A percentile compares a stretch with the other conserved stretches of the same genome.
Conservation (phyloP, 192 early-diverging fungal genomes). For the Funneliformis geosporum region DNA sequence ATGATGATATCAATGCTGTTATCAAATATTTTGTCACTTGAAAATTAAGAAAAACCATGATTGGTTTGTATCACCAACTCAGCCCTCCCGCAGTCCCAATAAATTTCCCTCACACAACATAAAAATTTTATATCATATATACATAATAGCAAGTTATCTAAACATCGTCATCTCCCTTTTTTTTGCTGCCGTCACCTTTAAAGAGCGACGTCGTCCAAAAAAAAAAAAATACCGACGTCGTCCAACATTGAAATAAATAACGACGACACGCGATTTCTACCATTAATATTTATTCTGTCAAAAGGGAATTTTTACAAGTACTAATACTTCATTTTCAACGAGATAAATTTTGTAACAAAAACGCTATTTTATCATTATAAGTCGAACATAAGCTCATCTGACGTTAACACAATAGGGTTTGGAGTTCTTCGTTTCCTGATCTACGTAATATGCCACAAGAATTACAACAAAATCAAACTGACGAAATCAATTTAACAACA, state of each 20-base stretch:
- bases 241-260: slow-evolving; percentile 4
- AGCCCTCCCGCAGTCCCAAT: neutral
- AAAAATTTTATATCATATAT: too few species aligned
- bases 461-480: slow-evolving; percentile 18
- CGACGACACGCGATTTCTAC: slow-evolving; percentile 23
- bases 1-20: too few species aligned
- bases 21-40: too few species aligned
- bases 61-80: neutral
- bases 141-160: neutral
- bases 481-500: neutral
- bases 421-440: too few species aligned
- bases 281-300: neutral
- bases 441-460: slow-evolving; percentile 23
- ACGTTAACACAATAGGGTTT: neutral
- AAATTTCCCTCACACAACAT: neutral
- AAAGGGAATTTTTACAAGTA: neutral
- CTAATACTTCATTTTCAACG: neutral
- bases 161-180: slow-evolving; percentile 4
- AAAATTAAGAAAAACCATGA: neutral
- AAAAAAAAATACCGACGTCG: slow-evolving; percentile 12
- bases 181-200: slow-evolving; percentile 32
- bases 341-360: neutral
- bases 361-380: neutral
- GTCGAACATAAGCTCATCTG: neutral
- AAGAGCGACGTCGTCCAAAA: slow-evolving; percentile 18